phyloP scores from a whole-genome alignment of 1,284 basidiomycete genomes.

The Trichosporon sp. region DNA sequence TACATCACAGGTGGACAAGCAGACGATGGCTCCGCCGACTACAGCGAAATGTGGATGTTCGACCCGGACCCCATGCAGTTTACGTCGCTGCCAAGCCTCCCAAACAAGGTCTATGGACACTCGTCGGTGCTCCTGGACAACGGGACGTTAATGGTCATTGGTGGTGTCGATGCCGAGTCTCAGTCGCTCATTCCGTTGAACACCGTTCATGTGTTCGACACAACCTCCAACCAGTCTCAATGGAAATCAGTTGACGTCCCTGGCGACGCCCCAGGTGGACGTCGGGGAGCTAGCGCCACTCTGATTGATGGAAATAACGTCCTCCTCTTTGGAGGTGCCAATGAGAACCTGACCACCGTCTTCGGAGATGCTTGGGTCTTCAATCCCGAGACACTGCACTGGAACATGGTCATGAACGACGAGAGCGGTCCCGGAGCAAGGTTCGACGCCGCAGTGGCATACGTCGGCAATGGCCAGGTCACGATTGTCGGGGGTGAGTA shows the following conservation, averaged over 20 bases:
- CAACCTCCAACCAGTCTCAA: slow-evolving; percentile 48
- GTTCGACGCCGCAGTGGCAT: slow-evolving; percentile 65
- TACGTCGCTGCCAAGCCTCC: slow-evolving; percentile 56
- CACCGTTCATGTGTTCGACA: slow-evolving; percentile 62
- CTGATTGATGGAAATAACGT: slow-evolving; percentile 54
- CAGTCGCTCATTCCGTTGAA: slow-evolving; percentile 55
- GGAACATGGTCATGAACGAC: slow-evolving; percentile 23
- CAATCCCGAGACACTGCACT: slow-evolving; percentile 54
- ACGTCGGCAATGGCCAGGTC: slow-evolving; percentile 56
- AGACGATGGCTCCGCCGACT: slow-evolving; percentile 64
- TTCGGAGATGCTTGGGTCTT: slow-evolving; percentile 70
- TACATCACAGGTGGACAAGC: slow-evolving; percentile 70
- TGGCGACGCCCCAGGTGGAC: slow-evolving; percentile 54
- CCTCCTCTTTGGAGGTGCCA: slow-evolving; percentile 71
- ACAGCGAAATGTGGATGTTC: slow-evolving; percentile 61
- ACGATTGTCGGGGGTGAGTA: slow-evolving; percentile 68
- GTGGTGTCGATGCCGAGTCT: slow-evolving; percentile 56
- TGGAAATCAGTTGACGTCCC: slow-evolving; percentile 55
- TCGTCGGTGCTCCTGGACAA: slow-evolving; percentile 60
- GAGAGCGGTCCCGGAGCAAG: slow-evolving; percentile 53
- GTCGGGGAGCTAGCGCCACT: slow-evolving; percentile 62
- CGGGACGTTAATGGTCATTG: slow-evolving; percentile 66
- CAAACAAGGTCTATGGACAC: slow-evolving; percentile 66
- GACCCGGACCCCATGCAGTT: slow-evolving; percentile 54
- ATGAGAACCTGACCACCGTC: slow-evolving; percentile 55